A percentile compares a stretch with the other conserved stretches of the same genome.
Evolutionary conservation across 768 basidiomycete genomes (phyloP).

Genomic region (Termitomyces titanicus): DNA sequence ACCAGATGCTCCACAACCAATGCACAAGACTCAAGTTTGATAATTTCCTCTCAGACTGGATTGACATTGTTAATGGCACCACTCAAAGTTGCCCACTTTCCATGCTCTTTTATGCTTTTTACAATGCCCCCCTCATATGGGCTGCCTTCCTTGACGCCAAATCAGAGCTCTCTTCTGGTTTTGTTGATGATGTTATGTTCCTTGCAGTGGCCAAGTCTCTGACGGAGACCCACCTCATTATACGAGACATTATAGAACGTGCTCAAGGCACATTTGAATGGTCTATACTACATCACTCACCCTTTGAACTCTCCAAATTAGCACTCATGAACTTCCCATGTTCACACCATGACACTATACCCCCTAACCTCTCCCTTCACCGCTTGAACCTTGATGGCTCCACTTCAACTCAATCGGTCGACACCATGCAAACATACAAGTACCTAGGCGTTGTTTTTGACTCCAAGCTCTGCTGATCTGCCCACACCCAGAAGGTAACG

Average conservation of each 20-base stretch:
- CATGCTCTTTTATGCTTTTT: background rate
- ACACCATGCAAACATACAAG: background rate
- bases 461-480: background rate
- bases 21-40: background rate
- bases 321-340: background rate
- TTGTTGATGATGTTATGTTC: background rate
- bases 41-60: background rate
- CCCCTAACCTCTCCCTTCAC: background rate
- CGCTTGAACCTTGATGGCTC: background rate
- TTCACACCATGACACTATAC: background rate
- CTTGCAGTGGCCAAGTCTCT: background rate
- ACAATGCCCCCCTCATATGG: too few species aligned
- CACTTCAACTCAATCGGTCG: background rate
- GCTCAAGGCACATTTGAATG: background rate
- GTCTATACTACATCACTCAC: background rate
- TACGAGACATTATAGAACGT: background rate
- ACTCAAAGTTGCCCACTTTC: background rate
- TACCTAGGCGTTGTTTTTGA: background rate
- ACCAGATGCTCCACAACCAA: background rate
- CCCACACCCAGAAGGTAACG: background rate
- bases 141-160: too few species aligned
- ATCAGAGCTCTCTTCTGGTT: background rate
- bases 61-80: background rate
- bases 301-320: background rate
- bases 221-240: background rate